Percentiles rank a stretch among this genome's conserved stretches.
Evolutionary conservation across 2,329 filamentous ascomycete genomes (phyloP).

Genomic region (Aspergillus sp.): DNA sequence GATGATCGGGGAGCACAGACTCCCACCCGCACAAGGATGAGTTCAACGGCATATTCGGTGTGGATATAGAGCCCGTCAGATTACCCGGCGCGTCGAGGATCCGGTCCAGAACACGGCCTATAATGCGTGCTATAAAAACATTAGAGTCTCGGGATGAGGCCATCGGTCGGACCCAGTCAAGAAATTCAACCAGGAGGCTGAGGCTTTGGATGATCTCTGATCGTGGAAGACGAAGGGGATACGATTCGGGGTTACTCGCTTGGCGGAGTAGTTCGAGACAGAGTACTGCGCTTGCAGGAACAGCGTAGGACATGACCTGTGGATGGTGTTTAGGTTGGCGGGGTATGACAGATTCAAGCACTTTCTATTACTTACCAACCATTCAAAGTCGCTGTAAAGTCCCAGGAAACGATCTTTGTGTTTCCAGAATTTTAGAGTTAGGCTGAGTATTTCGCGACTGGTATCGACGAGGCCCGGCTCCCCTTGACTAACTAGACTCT

Average conservation of each 20-base stretch:
- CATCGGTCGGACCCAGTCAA: conserved; percentile 4
- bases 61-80: background rate
- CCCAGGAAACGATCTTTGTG: too few relatives aligned
- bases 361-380: too few relatives aligned
- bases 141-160: background rate
- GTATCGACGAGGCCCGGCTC: too few relatives aligned
- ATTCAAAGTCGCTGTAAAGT: too few relatives aligned
- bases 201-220: conserved; percentile 4
- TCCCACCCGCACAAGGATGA: background rate
- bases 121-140: background rate
- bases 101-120: conserved; percentile 1
- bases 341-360: background rate
- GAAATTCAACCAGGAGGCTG: conserved; percentile 1
- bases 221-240: background rate
- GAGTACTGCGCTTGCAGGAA: conserved; percentile 3
- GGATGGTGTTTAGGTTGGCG: background rate
- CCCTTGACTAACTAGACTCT: too few relatives aligned
- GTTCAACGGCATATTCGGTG: background rate
- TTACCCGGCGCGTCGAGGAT: conserved; percentile 2
- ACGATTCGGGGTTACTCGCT: background rate
- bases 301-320: conserved; percentile 7
- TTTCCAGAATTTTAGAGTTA: too few relatives aligned
- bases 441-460: too few relatives aligned
- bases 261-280: conserved; percentile 9
- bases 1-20: background rate